Conservation (phyloP, 345 rosid species). For the Draba incana region DNA sequence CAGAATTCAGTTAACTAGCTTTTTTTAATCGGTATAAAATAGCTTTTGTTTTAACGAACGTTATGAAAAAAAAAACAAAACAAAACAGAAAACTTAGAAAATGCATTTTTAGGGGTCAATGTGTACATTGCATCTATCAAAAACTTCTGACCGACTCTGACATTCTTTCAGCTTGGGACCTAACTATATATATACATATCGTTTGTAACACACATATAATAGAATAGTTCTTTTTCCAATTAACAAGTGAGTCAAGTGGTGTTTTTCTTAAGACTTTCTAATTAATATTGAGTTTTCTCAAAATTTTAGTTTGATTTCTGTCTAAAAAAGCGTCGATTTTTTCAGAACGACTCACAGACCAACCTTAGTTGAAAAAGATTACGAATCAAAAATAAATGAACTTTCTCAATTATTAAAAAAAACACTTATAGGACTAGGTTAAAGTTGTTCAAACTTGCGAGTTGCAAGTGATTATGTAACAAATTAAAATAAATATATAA, state of each 20-base stretch:
- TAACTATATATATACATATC: background rate
- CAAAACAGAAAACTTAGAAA: too few relatives aligned
- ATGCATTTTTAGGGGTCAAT: background rate
- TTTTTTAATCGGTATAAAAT: background rate
- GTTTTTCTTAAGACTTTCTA: too few relatives aligned
- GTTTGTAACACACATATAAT: background rate
- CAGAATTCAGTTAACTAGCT: background rate
- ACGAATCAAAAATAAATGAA: too few relatives aligned
- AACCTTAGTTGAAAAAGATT: too few relatives aligned
- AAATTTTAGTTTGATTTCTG: too few relatives aligned
- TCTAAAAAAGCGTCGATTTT: too few relatives aligned
- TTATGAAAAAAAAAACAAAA: background rate
- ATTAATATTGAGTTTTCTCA: too few relatives aligned
- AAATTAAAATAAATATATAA: background rate
- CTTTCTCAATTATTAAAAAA: too few relatives aligned
- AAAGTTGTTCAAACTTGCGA: background rate
- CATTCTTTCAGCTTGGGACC: conserved; percentile 28
- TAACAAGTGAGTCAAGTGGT: too few relatives aligned
- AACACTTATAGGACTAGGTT: background rate
- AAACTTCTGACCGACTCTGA: conserved; percentile 14
- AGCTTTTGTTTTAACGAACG: background rate
- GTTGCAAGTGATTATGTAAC: background rate
- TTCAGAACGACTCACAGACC: too few relatives aligned
- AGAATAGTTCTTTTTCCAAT: too few relatives aligned
- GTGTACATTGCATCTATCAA: conserved; percentile 23